Evolutionary conservation across 495 filamentous ascomycete genomes (phyloP), one percentile per base, ranked within the genome.

Genomic region (Friedmanniomyces simplex): DNA sequence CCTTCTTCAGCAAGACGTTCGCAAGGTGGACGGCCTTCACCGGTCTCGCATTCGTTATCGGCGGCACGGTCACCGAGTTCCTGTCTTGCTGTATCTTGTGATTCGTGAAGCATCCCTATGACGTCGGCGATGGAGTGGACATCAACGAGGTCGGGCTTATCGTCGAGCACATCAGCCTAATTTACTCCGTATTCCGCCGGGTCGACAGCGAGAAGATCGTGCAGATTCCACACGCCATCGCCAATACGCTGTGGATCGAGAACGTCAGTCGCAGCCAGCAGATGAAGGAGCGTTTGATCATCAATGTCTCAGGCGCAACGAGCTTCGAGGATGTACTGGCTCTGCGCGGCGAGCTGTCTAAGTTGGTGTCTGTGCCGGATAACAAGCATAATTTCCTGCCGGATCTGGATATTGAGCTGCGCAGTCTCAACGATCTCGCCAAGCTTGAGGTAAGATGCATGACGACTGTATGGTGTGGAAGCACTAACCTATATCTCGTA

Each of bases 61-160:
- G 62, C 14, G 60, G 60, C 18, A 65, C 61, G 3, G 55, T 56
- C 10, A 63, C 53, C 14, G 63, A 65, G 52, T 65, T 65, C 57
- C 51, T 63, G 16, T n/a, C 28, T 20, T 63, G 54, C 34, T 63
- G 54, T 36, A 55, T 63, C 16, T 63, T 63, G 51, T 30, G 63
- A 0, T 65, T 65, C 49, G 47, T 63, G 42, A 65, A 65, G 52
- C 61, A 65, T 39, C 63, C 63, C 7, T 65, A 63, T 57, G 63
- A 65, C 37, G 60, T 63, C 25, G 63, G 63, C 57, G 61, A 65
- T 50, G 39, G 59, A 7, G 62, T 65, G 14, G 43, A 56, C 52
- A 60, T 63, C 57, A 50, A 51, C 56, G 41, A 63, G 0, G 45
- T 46, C 16, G 41, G 50, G 34, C 55, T 65, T 7, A 51, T 65